Conservation (phyloP, 2,329 filamentous ascomycete genomes). For the Verticillium nonalfalfae region DNA sequence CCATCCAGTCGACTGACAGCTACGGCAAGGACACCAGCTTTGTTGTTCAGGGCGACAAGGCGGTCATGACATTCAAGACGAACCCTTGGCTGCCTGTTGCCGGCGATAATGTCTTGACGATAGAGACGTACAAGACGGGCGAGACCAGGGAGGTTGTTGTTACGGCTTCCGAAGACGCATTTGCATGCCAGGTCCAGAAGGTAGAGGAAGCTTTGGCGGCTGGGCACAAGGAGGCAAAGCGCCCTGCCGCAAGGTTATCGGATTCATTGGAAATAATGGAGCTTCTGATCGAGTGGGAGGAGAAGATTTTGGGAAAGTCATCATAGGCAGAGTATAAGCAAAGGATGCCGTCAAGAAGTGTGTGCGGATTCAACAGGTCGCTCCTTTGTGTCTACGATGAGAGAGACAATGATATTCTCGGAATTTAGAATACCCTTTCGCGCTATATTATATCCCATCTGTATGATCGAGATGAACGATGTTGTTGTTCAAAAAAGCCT, state of each 20-base stretch:
- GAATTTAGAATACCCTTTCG: no score
- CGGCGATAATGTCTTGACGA: conserved; percentile 16
- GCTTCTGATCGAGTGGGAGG: conserved; percentile 18
- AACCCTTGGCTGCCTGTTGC: conserved; percentile 19
- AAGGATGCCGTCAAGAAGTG: no score
- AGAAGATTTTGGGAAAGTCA: not conserved
- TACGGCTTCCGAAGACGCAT: conserved; percentile 14
- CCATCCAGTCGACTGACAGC: conserved; percentile 18
- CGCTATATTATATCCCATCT: no score
- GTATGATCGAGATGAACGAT: no score
- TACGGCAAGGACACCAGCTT: conserved; percentile 19
- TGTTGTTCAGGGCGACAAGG: conserved; percentile 16
- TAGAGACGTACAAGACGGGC: conserved; percentile 13
- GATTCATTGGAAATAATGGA: conserved; percentile 19
- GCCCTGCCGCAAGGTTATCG: conserved; percentile 16
- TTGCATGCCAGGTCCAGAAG: conserved; percentile 16
- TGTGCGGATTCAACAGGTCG: no score
- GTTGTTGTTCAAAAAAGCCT: no score
- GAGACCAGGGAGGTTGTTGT: conserved; percentile 13
- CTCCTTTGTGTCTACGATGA: no score
- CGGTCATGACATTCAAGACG: conserved; percentile 15
- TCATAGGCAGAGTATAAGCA: not conserved
- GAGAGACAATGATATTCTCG: no score
- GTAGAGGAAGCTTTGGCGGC: conserved; percentile 15
- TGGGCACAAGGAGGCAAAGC: conserved; percentile 12